Evolutionary conservation across 2,329 filamentous ascomycete species (phyloP).

Genomic region (Neofusicoccum umdonicola): DNA sequence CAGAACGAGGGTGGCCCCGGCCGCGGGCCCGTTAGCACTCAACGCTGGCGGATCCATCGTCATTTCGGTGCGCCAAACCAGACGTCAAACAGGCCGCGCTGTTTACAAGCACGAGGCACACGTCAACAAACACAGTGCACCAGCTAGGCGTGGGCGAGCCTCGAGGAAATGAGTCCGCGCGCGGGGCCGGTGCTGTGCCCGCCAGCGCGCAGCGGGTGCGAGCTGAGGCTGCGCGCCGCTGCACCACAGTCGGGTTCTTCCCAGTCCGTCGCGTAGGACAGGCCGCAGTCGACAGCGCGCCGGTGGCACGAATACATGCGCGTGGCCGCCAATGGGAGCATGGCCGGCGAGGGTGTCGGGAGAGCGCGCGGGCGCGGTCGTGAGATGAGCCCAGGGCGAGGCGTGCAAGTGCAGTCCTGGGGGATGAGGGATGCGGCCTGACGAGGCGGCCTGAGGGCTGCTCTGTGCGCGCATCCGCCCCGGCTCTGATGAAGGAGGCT

Average conservation of each 20-base stretch:
- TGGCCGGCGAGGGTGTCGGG: neutral
- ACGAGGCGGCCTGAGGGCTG: neutral
- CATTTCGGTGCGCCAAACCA: conserved; percentile 1
- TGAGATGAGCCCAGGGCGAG: neutral
- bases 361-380: neutral
- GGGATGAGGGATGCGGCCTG: neutral
- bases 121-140: conserved; percentile 2
- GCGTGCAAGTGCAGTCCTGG: neutral
- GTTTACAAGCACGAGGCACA: conserved; percentile 8
- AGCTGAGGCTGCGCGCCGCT: conserved; percentile 2
- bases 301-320: conserved; percentile 7
- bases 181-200: neutral
- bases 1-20: neutral
- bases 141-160: neutral
- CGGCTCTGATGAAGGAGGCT: conserved; percentile 6
- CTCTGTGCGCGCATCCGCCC: conserved; percentile 1
- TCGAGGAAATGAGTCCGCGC: neutral
- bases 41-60: conserved; percentile 2
- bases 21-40: conserved; percentile 4
- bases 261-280: conserved; percentile 8
- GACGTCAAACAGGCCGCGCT: conserved; percentile 9
- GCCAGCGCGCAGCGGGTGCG: neutral
- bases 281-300: neutral
- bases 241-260: conserved; percentile 9
- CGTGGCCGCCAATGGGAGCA: conserved; percentile 6